Conservation (phyloP, 441 rosid species). For the Erodium moschatum region DNA sequence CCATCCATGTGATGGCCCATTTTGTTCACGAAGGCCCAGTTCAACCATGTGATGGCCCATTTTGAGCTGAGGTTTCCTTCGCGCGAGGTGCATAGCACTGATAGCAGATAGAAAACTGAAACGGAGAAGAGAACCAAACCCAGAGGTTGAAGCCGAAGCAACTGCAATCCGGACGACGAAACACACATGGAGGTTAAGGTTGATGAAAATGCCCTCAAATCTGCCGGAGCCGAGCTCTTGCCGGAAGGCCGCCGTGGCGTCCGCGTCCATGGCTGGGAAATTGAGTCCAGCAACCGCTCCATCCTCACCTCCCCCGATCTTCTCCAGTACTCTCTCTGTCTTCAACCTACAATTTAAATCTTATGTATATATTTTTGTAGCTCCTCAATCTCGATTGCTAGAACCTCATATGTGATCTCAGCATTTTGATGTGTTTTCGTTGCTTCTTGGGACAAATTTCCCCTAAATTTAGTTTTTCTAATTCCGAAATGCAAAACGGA, state of each 20-base stretch:
- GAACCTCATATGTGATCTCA: not conserved
- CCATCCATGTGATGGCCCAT: not conserved
- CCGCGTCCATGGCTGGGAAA: conserved; percentile 72
- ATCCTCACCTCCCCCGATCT: conserved; percentile 65
- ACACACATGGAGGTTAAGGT: conserved; percentile 47
- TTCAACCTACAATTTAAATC: not conserved
- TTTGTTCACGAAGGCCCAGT: not conserved
- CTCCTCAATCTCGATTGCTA: not conserved
- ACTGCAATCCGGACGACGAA: no score
- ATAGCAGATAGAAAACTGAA: no score
- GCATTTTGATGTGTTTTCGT: not conserved
- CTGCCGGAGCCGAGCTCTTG: conserved; percentile 65
- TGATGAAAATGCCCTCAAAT: conserved; percentile 62
- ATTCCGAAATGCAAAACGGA: not conserved
- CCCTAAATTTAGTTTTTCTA: not conserved
- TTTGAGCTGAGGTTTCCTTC: not conserved
- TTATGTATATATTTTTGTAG: not conserved
- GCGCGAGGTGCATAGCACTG: not conserved
- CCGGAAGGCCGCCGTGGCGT: conserved; percentile 58
- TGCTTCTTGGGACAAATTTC: not conserved
- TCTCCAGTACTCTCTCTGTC: conserved; percentile 32
- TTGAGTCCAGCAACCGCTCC: conserved; percentile 59
- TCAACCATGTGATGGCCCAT: not conserved
- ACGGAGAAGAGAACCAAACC: not conserved
- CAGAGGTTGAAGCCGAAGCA: not conserved